phyloP scores from a whole-genome alignment of 2,329 filamentous ascomycete species.

The Dichotomopilus funicola region DNA sequence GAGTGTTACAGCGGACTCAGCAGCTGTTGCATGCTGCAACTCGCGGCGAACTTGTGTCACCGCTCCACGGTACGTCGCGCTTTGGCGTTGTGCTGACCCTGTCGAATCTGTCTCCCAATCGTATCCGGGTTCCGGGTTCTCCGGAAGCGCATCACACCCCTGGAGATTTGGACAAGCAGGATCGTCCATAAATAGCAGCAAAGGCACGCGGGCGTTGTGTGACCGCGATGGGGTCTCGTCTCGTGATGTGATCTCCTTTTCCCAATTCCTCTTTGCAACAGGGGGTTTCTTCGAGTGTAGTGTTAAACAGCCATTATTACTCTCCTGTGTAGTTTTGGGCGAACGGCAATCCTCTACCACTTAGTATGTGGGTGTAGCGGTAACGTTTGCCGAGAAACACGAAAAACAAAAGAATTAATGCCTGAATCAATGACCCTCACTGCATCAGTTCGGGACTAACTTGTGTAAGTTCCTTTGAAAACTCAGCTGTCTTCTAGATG shows the following conservation, averaged over 20 bases:
- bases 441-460: no score
- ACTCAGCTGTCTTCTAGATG: no score
- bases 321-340: no score
- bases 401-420: no score
- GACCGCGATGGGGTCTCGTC: slow-evolving; percentile 15
- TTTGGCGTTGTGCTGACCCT: neutral
- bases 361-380: no score
- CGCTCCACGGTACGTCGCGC: slow-evolving; percentile 1
- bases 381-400: no score
- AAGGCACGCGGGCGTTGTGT: slow-evolving; percentile 19
- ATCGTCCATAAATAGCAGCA: slow-evolving; percentile 25
- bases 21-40: neutral
- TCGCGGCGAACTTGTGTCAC: slow-evolving; percentile 1
- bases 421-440: no score
- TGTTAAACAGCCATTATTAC: no score
- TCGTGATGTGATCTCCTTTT: slow-evolving; percentile 2
- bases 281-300: no score
- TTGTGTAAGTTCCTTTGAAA: no score
- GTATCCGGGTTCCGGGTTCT: neutral
- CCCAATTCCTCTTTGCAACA: no score
- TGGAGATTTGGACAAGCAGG: neutral
- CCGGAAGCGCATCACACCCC: neutral
- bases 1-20: slow-evolving; percentile 1
- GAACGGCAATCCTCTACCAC: no score
- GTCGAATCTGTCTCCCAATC: slow-evolving; percentile 13